Base-by-base conservation (phyloP, 192 early-diverging fungal species). In the Coemansia sp. region DNA sequence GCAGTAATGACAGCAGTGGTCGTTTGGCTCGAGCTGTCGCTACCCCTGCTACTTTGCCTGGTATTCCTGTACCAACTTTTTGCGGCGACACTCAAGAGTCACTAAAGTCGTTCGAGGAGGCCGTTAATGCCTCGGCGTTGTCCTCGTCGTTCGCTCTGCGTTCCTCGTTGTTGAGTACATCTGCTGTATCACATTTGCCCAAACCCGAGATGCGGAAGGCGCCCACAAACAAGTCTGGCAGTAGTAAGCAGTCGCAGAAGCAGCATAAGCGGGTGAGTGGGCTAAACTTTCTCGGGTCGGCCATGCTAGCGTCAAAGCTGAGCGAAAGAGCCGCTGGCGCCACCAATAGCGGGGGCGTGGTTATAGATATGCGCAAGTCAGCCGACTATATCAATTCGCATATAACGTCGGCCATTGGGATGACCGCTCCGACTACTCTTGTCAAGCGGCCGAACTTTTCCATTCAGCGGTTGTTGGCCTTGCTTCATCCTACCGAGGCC, bases 391-490 rank as follows among this genome's bases (percentile, higher is more conserved):
- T 85, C 24, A 56, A 66, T 1, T 71, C 80, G 19, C 85, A 81
- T 27, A 86, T 95, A 31, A 65, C 68, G 31, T 67, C 72, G 1
- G 88, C 91, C 8, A 79, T 94, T 33, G 92, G 85, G 68, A 79
- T 95, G 50, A 87, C 84, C 50, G 79, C 90, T 10, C 90, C 93
- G 27, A 89, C 86, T 16, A 93, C 91, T 19, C 83, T 95, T 36
- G 77, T 93, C 42, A 89, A 88, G 65, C 75, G 93, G 56, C 70
- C 79, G 48, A 85, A 85, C 16, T 90, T 86, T 64, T 85, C 88
- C 1, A 73, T 90, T 13, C 88, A 91, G 59, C 87, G 85, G 67
- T 73, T 93, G 61, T 78, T 84, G 37, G 81, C 78, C 59, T 83
- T 86, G 31, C 73, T 90, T 59, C 64, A 41, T 48, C 85, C 85